phyloP scores from a whole-genome alignment of 768 basidiomycete species.

The Solioccasus polychromus region DNA sequence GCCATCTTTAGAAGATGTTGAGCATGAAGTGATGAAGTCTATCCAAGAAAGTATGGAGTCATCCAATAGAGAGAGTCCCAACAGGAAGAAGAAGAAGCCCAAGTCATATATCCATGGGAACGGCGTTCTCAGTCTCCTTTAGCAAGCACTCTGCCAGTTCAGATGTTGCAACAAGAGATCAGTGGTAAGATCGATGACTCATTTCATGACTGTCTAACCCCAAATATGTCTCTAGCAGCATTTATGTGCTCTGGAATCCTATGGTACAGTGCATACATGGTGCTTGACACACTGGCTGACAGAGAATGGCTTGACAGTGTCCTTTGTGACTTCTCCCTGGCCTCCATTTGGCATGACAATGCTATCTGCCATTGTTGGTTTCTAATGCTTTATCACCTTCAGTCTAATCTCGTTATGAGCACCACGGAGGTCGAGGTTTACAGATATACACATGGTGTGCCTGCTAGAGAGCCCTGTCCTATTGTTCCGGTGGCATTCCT shows the following conservation, averaged over 20 bases:
- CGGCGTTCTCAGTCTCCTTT: neutral
- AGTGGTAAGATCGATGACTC: too few relatives aligned
- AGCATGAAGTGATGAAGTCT: neutral
- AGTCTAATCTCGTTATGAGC: neutral
- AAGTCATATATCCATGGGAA: neutral
- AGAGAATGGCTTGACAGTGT: slow-evolving; percentile 1
- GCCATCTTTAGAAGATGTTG: neutral
- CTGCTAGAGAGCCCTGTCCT: neutral
- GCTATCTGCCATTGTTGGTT: neutral
- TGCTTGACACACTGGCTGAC: neutral
- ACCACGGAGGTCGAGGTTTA: neutral
- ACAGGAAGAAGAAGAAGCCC: neutral
- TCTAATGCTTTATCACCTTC: neutral
- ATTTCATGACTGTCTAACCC: too few relatives aligned
- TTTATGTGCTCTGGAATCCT: neutral
- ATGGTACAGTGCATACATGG: slow-evolving; percentile 5
- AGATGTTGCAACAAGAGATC: neutral
- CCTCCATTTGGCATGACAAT: slow-evolving; percentile 1
- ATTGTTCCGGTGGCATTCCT: neutral
- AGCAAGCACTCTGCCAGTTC: neutral
- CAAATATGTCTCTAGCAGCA: slow-evolving; percentile 3
- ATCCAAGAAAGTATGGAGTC: neutral
- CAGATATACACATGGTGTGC: neutral
- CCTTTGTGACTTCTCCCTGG: slow-evolving; percentile 1
- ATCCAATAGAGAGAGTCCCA: neutral